These are phyloP conservation scores for Ophiorrhiza pumila DNA, from an alignment of 257 asterid genomes.

Conservation along the genomic window DNA sequence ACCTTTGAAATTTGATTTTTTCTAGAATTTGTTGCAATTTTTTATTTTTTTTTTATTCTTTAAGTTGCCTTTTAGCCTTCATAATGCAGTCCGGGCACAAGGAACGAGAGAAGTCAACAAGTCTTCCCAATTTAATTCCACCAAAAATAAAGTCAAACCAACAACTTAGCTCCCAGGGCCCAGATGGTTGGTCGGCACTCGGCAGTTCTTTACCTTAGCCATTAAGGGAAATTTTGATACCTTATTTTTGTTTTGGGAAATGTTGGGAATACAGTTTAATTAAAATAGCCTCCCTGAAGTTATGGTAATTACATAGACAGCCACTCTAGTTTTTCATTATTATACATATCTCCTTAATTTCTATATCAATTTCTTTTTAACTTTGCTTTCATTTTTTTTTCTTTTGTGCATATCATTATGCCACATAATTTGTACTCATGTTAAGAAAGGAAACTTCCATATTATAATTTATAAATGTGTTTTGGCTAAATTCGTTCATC, in stretches of 20 bases:
- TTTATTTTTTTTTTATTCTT: background rate
- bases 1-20: no score
- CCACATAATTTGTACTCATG: no score
- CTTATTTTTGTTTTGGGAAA: background rate
- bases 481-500: background rate
- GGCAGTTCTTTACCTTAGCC: conserved; percentile 1
- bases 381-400: background rate
- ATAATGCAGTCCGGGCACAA: background rate
- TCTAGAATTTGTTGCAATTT: background rate
- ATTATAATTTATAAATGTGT: background rate
- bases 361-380: background rate
- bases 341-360: background rate
- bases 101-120: background rate
- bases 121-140: background rate
- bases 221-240: conserved; percentile 1
- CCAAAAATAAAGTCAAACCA: conserved; percentile 7
- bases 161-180: background rate
- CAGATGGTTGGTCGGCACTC: background rate
- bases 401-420: no score
- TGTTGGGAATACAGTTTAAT: background rate
- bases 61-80: background rate
- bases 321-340: background rate
- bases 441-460: background rate
- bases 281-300: background rate
- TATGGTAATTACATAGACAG: background rate